Conservation (phyloP, 2,329 filamentous ascomycete species). For the Thelonectria olida region DNA sequence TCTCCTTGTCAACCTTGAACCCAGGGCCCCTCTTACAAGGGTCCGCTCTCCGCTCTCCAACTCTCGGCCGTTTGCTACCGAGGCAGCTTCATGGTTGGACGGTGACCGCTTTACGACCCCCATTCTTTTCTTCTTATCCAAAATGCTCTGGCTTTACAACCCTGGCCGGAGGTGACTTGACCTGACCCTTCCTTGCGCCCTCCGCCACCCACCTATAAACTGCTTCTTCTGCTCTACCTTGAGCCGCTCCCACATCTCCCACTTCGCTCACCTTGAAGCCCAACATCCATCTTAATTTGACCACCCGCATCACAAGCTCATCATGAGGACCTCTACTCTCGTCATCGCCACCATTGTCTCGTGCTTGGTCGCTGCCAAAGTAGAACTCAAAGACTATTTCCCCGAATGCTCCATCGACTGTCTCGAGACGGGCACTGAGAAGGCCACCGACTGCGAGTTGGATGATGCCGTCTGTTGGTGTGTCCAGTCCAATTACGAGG, state of each 20-base stretch:
- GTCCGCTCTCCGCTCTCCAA: background rate
- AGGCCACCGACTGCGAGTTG: constrained; percentile 34
- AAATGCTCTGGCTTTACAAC: background rate
- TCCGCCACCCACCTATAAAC: background rate
- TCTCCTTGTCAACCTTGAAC: background rate
- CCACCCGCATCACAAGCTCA: background rate
- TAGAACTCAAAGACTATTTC: constrained; percentile 32
- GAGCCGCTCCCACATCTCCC: no score
- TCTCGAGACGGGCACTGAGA: constrained; percentile 34
- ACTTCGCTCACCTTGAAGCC: background rate
- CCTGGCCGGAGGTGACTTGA: background rate
- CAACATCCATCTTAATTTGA: background rate
- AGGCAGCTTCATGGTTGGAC: background rate
- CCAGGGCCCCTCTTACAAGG: background rate
- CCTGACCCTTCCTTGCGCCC: background rate
- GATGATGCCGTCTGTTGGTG: constrained; percentile 41
- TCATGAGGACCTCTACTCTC: constrained; percentile 33
- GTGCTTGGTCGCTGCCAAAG: constrained; percentile 31
- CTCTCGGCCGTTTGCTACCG: background rate
- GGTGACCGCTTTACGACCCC: background rate
- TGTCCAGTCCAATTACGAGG: constrained; percentile 39
- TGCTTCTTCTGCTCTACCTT: background rate
- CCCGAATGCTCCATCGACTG: constrained; percentile 44
- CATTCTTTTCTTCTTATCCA: background rate
- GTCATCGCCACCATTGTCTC: constrained; percentile 31